Percentiles rank a stretch among this genome's conserved stretches.
Conservation (phyloP, 345 rosid species). For the Draba incana region DNA sequence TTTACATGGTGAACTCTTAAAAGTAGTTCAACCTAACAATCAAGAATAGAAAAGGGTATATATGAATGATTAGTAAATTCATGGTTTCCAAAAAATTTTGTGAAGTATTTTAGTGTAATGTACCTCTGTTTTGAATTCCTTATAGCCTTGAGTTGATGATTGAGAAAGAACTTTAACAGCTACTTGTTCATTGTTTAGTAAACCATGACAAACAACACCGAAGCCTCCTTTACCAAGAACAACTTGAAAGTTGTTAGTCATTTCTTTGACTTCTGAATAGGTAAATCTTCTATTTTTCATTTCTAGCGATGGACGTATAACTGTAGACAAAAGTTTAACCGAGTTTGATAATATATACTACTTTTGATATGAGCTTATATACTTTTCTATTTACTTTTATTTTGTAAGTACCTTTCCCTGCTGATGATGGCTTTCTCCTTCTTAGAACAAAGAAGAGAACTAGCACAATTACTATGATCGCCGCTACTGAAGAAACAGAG, state of each 20-base stretch:
- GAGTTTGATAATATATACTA: background rate
- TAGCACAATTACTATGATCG: conserved; percentile 28
- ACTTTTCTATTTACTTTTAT: background rate
- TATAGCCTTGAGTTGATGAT: conserved; percentile 48
- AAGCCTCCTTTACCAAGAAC: conserved; percentile 58
- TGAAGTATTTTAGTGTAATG: background rate
- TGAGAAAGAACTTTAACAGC: conserved; percentile 30
- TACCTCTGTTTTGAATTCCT: conserved; percentile 58
- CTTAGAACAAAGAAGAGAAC: conserved; percentile 23
- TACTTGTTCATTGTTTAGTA: conserved; percentile 45
- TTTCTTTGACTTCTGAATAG: conserved; percentile 37
- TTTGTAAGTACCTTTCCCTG: no score
- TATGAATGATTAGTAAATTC: no score
- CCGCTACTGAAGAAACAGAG: background rate
- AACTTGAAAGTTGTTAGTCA: conserved; percentile 47
- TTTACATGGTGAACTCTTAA: conserved; percentile 33
- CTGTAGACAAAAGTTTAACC: background rate
- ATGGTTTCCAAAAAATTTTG: background rate
- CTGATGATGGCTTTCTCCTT: conserved; percentile 7
- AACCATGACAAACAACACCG: conserved; percentile 53
- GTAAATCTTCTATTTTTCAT: conserved; percentile 40
- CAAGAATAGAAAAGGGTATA: no score
- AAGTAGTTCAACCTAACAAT: no score
- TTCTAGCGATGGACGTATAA: conserved; percentile 17
- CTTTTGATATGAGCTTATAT: background rate